Percentiles rank a stretch among this genome's conserved stretches.
phyloP scores from a whole-genome alignment of 768 basidiomycete genomes.

The Tylopilus rubrobrunneus region DNA sequence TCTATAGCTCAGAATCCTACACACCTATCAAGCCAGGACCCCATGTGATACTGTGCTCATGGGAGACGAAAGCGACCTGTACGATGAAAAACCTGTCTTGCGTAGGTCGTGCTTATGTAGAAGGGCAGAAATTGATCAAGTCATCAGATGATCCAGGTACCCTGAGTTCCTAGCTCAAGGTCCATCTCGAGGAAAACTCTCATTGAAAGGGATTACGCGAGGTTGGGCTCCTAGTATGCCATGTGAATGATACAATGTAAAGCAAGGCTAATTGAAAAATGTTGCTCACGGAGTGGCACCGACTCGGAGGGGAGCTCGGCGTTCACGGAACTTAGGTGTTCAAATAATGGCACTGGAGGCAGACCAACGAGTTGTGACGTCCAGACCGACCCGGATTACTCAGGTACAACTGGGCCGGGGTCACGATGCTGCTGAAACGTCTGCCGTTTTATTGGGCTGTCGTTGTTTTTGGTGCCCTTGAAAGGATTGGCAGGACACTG shows the following conservation, averaged over 20 bases:
- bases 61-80: neutral
- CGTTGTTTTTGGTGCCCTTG: too few species aligned
- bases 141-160: too few species aligned
- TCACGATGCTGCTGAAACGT: too few species aligned
- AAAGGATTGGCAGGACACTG: neutral
- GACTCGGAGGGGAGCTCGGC: too few species aligned
- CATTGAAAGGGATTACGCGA: neutral
- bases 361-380: too few species aligned
- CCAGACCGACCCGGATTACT: too few species aligned
- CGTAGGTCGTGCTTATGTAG: neutral
- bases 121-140: neutral
- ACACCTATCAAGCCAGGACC: constrained; percentile 18
- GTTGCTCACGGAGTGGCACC: neutral
- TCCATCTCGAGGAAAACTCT: too few species aligned
- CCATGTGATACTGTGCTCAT: constrained; percentile 10
- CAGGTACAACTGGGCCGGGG: too few species aligned
- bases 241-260: too few species aligned
- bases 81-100: neutral
- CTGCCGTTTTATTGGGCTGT: constrained; percentile 6
- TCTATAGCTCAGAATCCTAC: neutral
- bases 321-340: too few species aligned
- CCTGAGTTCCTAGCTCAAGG: neutral
- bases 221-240: neutral
- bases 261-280: neutral
- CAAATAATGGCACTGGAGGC: too few species aligned